Evolutionary conservation across 1,284 basidiomycete species (phyloP), one percentile per base, ranked within the genome.

Genomic region (Cutaneotrichosporon sp.): DNA sequence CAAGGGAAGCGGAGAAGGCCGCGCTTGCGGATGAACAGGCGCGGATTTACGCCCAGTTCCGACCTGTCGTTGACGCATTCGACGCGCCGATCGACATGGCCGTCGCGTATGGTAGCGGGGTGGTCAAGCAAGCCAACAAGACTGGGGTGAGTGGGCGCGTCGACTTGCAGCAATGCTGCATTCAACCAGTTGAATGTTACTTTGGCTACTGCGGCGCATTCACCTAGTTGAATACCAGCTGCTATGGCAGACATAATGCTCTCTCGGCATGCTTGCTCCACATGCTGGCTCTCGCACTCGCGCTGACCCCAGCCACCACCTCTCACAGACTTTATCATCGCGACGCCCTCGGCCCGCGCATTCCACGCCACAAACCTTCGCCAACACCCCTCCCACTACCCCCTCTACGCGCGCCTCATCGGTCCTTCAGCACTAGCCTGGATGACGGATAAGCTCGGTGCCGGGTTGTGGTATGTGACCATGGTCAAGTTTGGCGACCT

Each of bases 331-430:
- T 95, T 99, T 73, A 87, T 99, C 78, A 90, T 99, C 75, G 92
- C 94, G 0, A 94, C 97, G 47, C 91, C 91, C 0, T 91, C 96
- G 72, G 85, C 96, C 0, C 85, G 85, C 22, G 92, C 96, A 74
- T 99, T 95, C 85, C 97, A 99, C 79, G 90, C 88, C 36, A 90
- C 93, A 79, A 99, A 99, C 79, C 89, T 98, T 86, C 84, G 88
- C 50, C 91, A 94, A 78, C 86, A 90, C 75, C 92, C 95, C 0
- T 82, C 85, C 4, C 96, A 99, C 80, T 99, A 99, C 77, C 90
- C 94, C 1, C 78, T 92, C 21, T 88, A 91, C 71, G 88, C 92
- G 36, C 85, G 94, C n/a, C 70, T 87, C 56, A 79, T 96, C 1
- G 96, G 96, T 0, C 63, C 66, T 1, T 84, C 85, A 46, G 89